A percentile compares a stretch with the other conserved stretches of the same genome.
These are phyloP conservation scores for Ilyonectria sp. DNA, from an alignment of 2,329 filamentous ascomycete species.

Conservation along the genomic window DNA sequence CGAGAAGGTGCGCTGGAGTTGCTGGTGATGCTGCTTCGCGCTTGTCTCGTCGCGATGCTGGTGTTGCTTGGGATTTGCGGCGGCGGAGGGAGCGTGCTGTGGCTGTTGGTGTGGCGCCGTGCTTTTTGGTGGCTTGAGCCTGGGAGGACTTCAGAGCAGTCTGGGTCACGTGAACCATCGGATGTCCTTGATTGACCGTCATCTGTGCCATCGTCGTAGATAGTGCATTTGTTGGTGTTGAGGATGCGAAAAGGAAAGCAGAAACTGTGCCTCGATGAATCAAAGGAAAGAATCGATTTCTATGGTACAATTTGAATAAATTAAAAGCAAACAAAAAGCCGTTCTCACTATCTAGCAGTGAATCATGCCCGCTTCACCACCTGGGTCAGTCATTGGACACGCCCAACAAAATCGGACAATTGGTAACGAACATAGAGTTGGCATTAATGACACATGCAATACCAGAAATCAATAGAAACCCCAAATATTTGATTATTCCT, in stretches of 20 bases:
- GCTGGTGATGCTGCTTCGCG: constrained; percentile 18
- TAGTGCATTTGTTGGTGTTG: neutral
- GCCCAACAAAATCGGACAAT: neutral
- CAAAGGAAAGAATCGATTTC: neutral
- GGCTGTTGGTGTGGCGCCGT: constrained; percentile 12
- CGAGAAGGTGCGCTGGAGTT: neutral
- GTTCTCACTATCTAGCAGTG: neutral
- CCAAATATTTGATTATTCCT: neutral
- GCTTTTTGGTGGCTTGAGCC: neutral
- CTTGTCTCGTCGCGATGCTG: constrained; percentile 41
- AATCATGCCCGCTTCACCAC: neutral
- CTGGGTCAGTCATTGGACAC: neutral
- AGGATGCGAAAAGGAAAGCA: neutral
- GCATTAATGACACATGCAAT: neutral
- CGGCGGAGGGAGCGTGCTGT: constrained; percentile 23
- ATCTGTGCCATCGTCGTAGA: neutral
- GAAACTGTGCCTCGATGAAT: neutral
- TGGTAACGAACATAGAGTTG: no score
- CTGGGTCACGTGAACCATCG: constrained; percentile 9
- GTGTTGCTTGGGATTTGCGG: constrained; percentile 40
- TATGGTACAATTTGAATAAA: neutral
- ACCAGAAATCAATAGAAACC: neutral
- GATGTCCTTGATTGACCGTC: neutral
- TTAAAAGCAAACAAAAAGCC: no score
- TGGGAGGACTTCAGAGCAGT: neutral